Conservation (phyloP, 805 yeast species). For the Pichia nanzhaoensis region DNA sequence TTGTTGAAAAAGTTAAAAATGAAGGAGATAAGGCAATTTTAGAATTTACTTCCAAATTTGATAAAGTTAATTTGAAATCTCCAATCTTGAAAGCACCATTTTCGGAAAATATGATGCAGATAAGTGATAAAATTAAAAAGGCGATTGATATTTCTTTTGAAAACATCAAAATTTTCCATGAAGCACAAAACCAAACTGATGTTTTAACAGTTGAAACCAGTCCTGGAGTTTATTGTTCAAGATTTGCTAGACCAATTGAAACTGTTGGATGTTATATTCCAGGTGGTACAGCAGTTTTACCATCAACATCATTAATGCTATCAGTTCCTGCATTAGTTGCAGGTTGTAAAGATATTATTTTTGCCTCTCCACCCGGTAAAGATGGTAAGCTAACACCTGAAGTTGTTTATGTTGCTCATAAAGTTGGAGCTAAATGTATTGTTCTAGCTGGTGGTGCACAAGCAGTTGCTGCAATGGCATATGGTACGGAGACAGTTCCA, state of each 20-base stretch:
- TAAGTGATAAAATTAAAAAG: slow-evolving; percentile 64
- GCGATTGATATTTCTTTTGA: slow-evolving; percentile 87
- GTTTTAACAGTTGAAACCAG: slow-evolving; percentile 81
- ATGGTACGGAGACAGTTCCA: slow-evolving; percentile 88
- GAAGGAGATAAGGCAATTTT: slow-evolving; percentile 83
- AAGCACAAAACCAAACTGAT: slow-evolving; percentile 77
- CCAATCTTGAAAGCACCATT: slow-evolving; percentile 88
- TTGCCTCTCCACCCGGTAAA: slow-evolving; percentile 93
- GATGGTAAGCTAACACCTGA: slow-evolving; percentile 95
- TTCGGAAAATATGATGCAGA: slow-evolving; percentile 65
- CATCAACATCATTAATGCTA: slow-evolving; percentile 95
- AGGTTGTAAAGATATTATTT: slow-evolving; percentile 83
- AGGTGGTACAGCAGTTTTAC: slow-evolving; percentile 97
- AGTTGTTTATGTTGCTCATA: slow-evolving; percentile 94
- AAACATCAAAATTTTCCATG: slow-evolving; percentile 87
- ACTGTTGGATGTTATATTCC: slow-evolving; percentile 95
- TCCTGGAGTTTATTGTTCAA: slow-evolving; percentile 89
- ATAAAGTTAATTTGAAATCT: slow-evolving; percentile 61
- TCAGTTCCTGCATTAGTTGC: slow-evolving; percentile 99
- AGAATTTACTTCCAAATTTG: slow-evolving; percentile 89
- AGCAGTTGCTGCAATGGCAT: slow-evolving; percentile 98
- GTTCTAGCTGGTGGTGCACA: slow-evolving; percentile 99
- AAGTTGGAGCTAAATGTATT: slow-evolving; percentile 84
- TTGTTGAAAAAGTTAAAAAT: slow-evolving; percentile 65
- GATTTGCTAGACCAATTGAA: slow-evolving; percentile 93